Conservation (phyloP, 1,284 basidiomycete genomes). For the Tylopilus orsonianus region DNA sequence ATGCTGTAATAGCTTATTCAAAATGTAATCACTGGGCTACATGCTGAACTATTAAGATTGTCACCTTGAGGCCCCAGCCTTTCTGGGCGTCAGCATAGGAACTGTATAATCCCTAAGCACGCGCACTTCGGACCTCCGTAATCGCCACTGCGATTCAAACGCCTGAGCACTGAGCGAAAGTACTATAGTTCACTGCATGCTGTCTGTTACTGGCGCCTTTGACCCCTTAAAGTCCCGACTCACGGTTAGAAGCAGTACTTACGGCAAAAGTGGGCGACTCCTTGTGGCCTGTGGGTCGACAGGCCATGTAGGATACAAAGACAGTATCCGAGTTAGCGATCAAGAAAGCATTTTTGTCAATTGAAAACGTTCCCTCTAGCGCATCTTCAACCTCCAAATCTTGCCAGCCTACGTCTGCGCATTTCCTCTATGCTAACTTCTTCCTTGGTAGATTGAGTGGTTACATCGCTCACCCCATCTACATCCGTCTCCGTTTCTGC, state of each 20-base stretch:
- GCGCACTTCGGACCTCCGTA: too few species aligned
- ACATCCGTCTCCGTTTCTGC: constrained; percentile 24
- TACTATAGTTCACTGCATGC: background rate
- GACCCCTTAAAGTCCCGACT: too few species aligned
- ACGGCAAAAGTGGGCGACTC: background rate
- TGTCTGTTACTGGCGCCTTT: background rate
- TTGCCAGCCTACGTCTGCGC: constrained; percentile 70
- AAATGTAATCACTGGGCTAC: background rate
- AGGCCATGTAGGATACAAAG: background rate
- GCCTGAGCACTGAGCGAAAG: background rate
- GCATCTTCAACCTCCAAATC: constrained; percentile 55
- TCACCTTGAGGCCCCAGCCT: too few species aligned
- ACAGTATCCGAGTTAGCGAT: background rate
- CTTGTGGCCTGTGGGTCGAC: background rate
- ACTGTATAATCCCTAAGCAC: too few species aligned
- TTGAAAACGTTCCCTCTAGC: background rate
- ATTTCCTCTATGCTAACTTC: constrained; percentile 73
- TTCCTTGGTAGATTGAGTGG: constrained; percentile 27
- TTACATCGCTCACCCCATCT: constrained; percentile 20
- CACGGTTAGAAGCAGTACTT: too few species aligned
- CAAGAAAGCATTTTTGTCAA: background rate
- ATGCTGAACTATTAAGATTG: too few species aligned
- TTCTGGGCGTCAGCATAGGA: too few species aligned
- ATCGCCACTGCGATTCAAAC: background rate
- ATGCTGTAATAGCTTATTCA: background rate